Evolutionary conservation across 805 yeast genomes (phyloP).

Genomic region (Cyberlindnera xishuangbannaensis): DNA sequence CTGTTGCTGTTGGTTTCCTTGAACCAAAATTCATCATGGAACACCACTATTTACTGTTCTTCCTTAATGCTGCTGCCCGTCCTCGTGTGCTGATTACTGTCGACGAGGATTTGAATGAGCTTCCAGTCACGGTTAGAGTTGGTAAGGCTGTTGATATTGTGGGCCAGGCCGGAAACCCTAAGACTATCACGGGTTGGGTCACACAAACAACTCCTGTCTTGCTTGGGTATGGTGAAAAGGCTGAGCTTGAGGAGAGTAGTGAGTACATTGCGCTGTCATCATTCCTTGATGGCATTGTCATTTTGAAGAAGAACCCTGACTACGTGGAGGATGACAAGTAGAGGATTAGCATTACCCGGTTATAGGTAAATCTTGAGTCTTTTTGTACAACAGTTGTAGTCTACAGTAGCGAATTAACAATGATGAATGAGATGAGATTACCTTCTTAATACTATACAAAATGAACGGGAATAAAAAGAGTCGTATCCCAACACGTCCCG

Average conservation of each 20-base stretch:
- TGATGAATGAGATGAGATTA: neutral
- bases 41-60: conserved; percentile 80
- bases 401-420: neutral
- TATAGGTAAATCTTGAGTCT: no score
- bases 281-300: conserved; percentile 88
- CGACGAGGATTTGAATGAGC: conserved; percentile 72
- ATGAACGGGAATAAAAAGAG: no score
- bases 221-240: conserved; percentile 90
- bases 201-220: conserved; percentile 97
- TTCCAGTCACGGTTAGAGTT: conserved; percentile 94
- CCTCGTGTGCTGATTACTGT: conserved; percentile 93
- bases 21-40: conserved; percentile 82
- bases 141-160: conserved; percentile 99
- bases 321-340: conserved; percentile 45
- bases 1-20: conserved; percentile 75
- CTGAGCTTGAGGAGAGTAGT: conserved; percentile 86
- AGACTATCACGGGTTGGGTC: conserved; percentile 99
- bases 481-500: no score
- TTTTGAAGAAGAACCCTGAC: conserved; percentile 86
- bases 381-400: no score
- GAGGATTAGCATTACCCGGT: neutral
- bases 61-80: conserved; percentile 80
- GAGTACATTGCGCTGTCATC: conserved; percentile 81
- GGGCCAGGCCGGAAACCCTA: conserved; percentile 99
- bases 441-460: neutral